Conservation (phyloP, 257 asterid genomes). For the Solanum sparsipilum region DNA sequence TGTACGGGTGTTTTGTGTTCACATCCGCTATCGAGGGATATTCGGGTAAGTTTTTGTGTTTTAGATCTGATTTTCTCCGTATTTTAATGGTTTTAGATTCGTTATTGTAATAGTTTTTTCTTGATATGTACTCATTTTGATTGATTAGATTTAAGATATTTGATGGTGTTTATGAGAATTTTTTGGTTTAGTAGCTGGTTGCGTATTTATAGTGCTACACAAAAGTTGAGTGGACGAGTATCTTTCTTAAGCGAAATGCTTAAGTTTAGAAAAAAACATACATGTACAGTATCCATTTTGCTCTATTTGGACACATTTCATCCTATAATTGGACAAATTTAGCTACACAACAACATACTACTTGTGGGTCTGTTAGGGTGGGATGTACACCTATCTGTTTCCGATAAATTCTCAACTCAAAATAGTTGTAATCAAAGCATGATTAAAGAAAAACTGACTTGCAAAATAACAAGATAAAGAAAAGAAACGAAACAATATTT, state of each 20-base stretch:
- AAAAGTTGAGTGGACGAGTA: background rate
- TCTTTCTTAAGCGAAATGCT: background rate
- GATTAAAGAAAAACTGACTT: background rate
- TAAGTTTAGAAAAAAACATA: background rate
- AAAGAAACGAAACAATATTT: no score
- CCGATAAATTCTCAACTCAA: background rate
- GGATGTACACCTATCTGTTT: background rate
- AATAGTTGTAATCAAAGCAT: background rate
- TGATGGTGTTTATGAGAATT: background rate
- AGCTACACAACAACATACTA: background rate
- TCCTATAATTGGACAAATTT: background rate
- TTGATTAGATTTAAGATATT: background rate
- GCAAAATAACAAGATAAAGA: no score
- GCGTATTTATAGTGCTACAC: background rate
- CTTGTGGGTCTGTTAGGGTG: background rate
- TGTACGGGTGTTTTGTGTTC: slow-evolving; percentile 95
- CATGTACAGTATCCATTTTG: background rate
- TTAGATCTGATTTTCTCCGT: background rate
- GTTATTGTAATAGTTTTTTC: background rate
- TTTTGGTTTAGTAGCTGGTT: background rate
- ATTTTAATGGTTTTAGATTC: background rate
- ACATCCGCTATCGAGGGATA: slow-evolving; percentile 88
- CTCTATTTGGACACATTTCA: background rate
- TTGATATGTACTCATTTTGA: background rate
- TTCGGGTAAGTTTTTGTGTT: slow-evolving; percentile 40